phyloP scores from a whole-genome alignment of 768 basidiomycete species.

The Lentinula detonsa region DNA sequence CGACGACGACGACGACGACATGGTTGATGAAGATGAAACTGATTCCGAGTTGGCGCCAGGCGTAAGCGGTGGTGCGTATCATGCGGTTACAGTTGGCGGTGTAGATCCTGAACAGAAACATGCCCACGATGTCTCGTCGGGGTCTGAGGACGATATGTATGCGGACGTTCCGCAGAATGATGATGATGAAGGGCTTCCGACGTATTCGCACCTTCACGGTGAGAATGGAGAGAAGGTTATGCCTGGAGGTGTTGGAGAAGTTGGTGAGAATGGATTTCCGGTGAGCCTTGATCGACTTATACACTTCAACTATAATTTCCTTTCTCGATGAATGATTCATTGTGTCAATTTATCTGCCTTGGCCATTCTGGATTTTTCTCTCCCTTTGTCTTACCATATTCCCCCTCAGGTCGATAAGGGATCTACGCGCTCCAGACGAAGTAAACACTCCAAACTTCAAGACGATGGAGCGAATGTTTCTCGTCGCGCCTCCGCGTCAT shows the following conservation, averaged over 20 bases:
- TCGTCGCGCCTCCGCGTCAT: constrained; percentile 33
- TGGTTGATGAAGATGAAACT: constrained; percentile 52
- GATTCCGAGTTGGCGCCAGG: constrained; percentile 1
- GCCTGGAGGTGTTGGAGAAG: constrained; percentile 33
- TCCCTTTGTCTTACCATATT: neutral
- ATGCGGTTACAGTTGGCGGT: constrained; percentile 24
- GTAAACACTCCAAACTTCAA: constrained; percentile 12
- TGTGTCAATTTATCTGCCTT: neutral
- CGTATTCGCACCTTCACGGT: constrained; percentile 43
- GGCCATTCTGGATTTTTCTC: neutral
- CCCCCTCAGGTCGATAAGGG: constrained; percentile 32
- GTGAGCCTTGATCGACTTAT: constrained; percentile 34
- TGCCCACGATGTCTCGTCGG: neutral
- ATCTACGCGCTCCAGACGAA: constrained; percentile 15
- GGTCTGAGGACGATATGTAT: constrained; percentile 43
- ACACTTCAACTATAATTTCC: neutral
- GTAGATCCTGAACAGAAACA: constrained; percentile 18
- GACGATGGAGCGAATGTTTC: constrained; percentile 26
- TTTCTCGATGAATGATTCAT: neutral
- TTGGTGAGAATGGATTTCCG: constrained; percentile 50
- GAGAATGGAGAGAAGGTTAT: constrained; percentile 13
- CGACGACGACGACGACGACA: neutral
- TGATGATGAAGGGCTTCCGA: constrained; percentile 40
- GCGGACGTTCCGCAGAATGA: constrained; percentile 40
- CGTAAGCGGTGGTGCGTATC: neutral